Percentiles rank a stretch among this genome's conserved stretches.
Conservation (phyloP, 805 yeast genomes). For the Candida coleopterorum region DNA sequence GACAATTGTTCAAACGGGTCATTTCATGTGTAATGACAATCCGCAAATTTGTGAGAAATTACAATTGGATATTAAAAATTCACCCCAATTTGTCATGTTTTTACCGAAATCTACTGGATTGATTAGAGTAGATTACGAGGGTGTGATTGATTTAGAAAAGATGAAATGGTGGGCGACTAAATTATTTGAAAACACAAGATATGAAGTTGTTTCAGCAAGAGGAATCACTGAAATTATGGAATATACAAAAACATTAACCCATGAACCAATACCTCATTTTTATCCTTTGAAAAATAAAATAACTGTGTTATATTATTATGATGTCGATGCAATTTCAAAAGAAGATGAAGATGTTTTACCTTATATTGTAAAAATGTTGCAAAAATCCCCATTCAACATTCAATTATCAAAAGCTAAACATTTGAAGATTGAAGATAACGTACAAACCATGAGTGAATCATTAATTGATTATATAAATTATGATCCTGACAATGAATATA, state of each 20-base stretch:
- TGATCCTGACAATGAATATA: slow-evolving; percentile 29
- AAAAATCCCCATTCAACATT: slow-evolving; percentile 52
- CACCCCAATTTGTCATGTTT: slow-evolving; percentile 47
- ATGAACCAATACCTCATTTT: slow-evolving; percentile 25
- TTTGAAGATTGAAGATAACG: slow-evolving; percentile 30
- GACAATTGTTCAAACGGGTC: slow-evolving; percentile 41
- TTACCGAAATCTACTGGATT: slow-evolving; percentile 48
- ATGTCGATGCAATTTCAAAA: slow-evolving; percentile 42
- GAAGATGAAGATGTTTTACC: slow-evolving; percentile 65
- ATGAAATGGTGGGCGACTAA: slow-evolving; percentile 45
- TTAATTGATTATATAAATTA: slow-evolving; percentile 42
- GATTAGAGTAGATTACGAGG: slow-evolving; percentile 44
- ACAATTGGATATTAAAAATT: slow-evolving; percentile 30
- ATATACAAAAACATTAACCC: slow-evolving; percentile 23
- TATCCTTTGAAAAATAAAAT: slow-evolving; percentile 40
- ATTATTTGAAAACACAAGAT: slow-evolving; percentile 42
- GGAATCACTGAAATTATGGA: slow-evolving; percentile 27
- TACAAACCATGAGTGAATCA: slow-evolving; percentile 37
- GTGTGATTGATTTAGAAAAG: slow-evolving; percentile 23
- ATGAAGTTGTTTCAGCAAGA: slow-evolving; percentile 26
- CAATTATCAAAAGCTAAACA: slow-evolving; percentile 52
- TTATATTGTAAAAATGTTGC: slow-evolving; percentile 54
- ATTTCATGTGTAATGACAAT: slow-evolving; percentile 55
- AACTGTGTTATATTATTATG: slow-evolving; percentile 51
- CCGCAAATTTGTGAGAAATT: slow-evolving; percentile 48